Evolutionary conservation across 169 alveolate species (phyloP).

Genomic region (Plasmodium sp.): DNA sequence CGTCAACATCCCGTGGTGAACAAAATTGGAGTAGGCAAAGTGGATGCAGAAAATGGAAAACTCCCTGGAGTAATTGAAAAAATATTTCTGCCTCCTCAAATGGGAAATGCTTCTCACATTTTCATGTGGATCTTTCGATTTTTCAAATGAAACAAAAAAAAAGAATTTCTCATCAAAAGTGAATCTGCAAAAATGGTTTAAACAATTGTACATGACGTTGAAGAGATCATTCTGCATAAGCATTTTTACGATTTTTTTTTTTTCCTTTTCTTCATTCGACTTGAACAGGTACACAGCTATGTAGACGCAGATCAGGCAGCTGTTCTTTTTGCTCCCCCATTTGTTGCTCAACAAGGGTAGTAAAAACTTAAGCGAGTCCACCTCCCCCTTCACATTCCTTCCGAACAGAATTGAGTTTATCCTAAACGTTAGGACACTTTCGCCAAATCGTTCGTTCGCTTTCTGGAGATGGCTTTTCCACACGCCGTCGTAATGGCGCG

Average conservation of each 20-base stretch:
- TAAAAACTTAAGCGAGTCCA: not conserved
- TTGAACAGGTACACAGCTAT: slow-evolving; percentile 25
- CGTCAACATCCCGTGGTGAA: slow-evolving; percentile 48
- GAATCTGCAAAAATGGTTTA: slow-evolving; percentile 29
- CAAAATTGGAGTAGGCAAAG: slow-evolving; percentile 25
- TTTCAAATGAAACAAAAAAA: not conserved
- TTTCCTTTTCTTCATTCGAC: slow-evolving; percentile 4
- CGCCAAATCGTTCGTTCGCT: not conserved
- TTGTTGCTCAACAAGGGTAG: not conserved
- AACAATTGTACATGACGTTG: slow-evolving; percentile 14
- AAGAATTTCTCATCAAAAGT: slow-evolving; percentile 16
- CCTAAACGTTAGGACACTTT: slow-evolving; percentile 11
- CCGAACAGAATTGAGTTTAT: not conserved
- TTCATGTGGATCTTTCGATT: not conserved
- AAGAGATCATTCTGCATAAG: slow-evolving; percentile 21
- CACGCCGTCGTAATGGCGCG: not conserved
- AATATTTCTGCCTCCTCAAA: slow-evolving; percentile 14
- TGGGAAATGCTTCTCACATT: slow-evolving; percentile 17
- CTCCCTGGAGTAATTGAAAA: slow-evolving; percentile 23
- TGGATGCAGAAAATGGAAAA: slow-evolving; percentile 20
- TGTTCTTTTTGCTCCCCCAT: not conserved
- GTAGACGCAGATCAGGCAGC: slow-evolving; percentile 49
- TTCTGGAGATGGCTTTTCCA: slow-evolving; percentile 5
- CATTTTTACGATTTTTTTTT: not conserved
- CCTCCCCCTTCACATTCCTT: not conserved